phyloP scores from a whole-genome alignment of 2,329 filamentous ascomycete species.

The Ciborinia camelliae region DNA sequence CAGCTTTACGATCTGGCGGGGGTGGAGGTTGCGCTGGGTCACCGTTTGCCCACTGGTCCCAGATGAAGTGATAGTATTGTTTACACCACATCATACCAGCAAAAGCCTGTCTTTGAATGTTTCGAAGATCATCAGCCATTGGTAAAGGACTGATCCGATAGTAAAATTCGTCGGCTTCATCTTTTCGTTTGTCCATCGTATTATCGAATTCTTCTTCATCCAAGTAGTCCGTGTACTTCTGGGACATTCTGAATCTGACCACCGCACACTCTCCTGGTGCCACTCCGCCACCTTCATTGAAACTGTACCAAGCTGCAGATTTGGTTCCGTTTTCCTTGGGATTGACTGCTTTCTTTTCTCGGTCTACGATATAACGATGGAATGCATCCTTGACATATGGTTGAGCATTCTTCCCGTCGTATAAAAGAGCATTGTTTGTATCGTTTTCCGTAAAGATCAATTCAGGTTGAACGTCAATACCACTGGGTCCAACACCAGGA shows the following conservation, averaged over 20 bases:
- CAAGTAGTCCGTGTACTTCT: constrained; percentile 70
- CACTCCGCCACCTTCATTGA: constrained; percentile 85
- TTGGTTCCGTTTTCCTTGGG: constrained; percentile 80
- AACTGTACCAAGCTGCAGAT: constrained; percentile 85
- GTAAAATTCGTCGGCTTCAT: constrained; percentile 97
- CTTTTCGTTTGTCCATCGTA: constrained; percentile 76
- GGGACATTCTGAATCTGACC: constrained; percentile 85
- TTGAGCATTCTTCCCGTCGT: constrained; percentile 72
- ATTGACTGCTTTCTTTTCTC: constrained; percentile 77
- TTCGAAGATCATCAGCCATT: constrained; percentile 89
- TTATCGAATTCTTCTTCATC: constrained; percentile 94
- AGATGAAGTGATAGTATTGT: constrained; percentile 94
- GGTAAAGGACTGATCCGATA: constrained; percentile 88
- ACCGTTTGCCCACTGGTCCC: constrained; percentile 96
- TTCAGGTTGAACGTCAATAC: constrained; percentile 79
- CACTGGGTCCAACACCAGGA: constrained; percentile 73
- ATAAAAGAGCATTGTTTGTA: constrained; percentile 77
- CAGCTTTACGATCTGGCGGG: constrained; percentile 70
- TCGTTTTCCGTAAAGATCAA: constrained; percentile 95
- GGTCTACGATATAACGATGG: constrained; percentile 80
- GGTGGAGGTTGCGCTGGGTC: constrained; percentile 87
- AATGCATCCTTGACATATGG: constrained; percentile 95
- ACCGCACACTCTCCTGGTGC: constrained; percentile 90
- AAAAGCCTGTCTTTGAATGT: constrained; percentile 91
- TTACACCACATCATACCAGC: constrained; percentile 99